Evolutionary conservation across 352 stramenopile species (phyloP).

Genomic region (Phytopythium mirpurense): DNA sequence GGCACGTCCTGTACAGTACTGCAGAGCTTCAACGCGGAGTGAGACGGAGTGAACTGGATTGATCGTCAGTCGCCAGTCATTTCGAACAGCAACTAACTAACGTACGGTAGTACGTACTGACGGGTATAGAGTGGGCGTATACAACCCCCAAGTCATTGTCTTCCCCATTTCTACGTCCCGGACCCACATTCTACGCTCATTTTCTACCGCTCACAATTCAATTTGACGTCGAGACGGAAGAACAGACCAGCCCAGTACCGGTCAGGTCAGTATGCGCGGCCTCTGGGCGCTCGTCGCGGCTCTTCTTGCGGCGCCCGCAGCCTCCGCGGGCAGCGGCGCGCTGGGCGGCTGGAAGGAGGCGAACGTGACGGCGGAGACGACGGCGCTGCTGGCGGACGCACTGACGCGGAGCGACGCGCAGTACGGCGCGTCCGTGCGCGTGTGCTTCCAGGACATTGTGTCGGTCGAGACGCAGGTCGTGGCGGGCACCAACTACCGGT

Average conservation of each 20-base stretch:
- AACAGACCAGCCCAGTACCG: no score
- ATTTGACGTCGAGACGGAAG: no score
- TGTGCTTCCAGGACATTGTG: conserved; percentile 36
- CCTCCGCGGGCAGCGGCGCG: conserved; percentile 17
- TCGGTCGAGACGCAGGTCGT: conserved; percentile 27
- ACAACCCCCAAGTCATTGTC: no score
- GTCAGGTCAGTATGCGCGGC: neutral
- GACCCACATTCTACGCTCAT: neutral
- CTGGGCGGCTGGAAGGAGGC: conserved; percentile 21
- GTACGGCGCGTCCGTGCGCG: conserved; percentile 15
- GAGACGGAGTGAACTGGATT: no score
- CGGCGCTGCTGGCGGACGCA: conserved; percentile 21
- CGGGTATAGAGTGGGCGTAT: no score
- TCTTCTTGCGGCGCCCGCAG: conserved; percentile 12
- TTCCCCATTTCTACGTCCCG: no score
- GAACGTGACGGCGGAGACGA: conserved; percentile 18
- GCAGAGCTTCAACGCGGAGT: no score
- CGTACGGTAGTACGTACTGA: no score
- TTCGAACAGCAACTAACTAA: no score
- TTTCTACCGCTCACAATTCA: no score
- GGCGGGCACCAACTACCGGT: conserved; percentile 26
- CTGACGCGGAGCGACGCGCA: conserved; percentile 10
- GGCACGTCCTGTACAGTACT: no score
- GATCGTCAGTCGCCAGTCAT: no score
- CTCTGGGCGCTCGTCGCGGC: neutral